Evolutionary conservation across 2,329 filamentous ascomycete genomes (phyloP), one percentile per base, ranked within the genome.

Genomic region (Karstenula rhodostoma): DNA sequence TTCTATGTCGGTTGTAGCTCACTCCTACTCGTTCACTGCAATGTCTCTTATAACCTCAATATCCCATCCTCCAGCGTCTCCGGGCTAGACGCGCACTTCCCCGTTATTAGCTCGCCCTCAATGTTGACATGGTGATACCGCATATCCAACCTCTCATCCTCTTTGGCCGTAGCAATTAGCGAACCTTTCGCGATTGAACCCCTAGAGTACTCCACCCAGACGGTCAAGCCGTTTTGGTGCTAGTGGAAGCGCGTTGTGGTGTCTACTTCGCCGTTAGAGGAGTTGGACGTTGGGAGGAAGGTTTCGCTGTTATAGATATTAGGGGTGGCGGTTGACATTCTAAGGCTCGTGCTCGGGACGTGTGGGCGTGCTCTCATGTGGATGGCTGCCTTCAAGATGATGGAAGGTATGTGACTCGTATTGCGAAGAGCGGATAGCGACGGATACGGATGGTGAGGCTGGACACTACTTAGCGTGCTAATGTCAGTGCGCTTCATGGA

Each of bases 81-180:
- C 22, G 54, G 54, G 6, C 49, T 22, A 13, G 44, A 49, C 13
- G 3, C 42, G 44, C 54, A 56, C 32, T 49, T 49, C n/a, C 54
- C 54, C 29, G 54, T 56, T 43, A 56, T 56, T 3, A 56, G 32
- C 10, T 56, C 44, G 9, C 54, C 44, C n/a, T 49, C 44, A 29
- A n/a, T 49, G 19, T 56, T 56, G 8, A 56, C 43, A 49, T 56
- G 54, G 4, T 56, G 54, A 29, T 56, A 56, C 33, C 54, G 43
- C 54, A 49, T 49, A 23, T 56, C 54, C 33, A 56, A 42, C 15
- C 44, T 56, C 25, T 43, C 54, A 40, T 56, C 44, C 6, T 40
- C 54, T 19, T 37, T 40, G 10, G 49, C 54, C n/a, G 44, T 56
- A 6, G 54, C 54, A 40, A 56, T 56, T 2, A 56, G 44, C 44